These are phyloP conservation scores for Aphanomyces euteiches DNA, from an alignment of 352 stramenopile species.

Conservation along the genomic window DNA sequence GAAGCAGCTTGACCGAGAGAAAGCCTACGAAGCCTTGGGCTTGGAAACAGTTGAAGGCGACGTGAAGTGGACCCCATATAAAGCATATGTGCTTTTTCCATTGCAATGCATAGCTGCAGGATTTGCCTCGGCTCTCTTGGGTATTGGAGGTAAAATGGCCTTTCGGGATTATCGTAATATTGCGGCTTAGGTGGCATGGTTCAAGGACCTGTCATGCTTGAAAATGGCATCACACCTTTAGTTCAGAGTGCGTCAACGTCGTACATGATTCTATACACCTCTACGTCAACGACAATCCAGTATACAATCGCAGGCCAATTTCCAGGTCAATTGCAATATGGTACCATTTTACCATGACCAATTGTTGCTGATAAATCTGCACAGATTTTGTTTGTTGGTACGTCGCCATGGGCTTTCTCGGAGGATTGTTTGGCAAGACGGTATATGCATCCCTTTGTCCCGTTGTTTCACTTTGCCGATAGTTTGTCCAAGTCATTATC, in stretches of 20 bases:
- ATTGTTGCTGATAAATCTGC: slow-evolving; percentile 34
- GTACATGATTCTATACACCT: slow-evolving; percentile 88
- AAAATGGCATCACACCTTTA: slow-evolving; percentile 91
- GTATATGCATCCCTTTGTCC: slow-evolving; percentile 28
- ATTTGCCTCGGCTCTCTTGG: background rate
- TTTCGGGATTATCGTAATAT: no score
- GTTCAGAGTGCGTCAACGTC: slow-evolving; percentile 90
- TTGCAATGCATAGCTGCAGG: background rate
- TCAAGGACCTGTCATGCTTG: slow-evolving; percentile 96
- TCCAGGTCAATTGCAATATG: slow-evolving; percentile 60
- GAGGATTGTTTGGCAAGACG: slow-evolving; percentile 64
- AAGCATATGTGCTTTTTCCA: background rate
- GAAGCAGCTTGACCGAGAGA: background rate
- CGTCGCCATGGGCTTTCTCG: slow-evolving; percentile 86
- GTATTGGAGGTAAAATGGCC: background rate
- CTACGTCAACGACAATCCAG: slow-evolving; percentile 91
- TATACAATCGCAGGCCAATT: slow-evolving; percentile 81
- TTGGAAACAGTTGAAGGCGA: background rate
- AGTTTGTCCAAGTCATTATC: slow-evolving; percentile 82
- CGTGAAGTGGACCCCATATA: background rate
- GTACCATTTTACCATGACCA: slow-evolving; percentile 54
- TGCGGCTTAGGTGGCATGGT: slow-evolving; percentile 88
- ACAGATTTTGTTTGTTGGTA: slow-evolving; percentile 90
- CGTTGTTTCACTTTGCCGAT: no score
- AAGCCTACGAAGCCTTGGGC: background rate